A percentile compares a stretch with the other conserved stretches of the same genome.
Evolutionary conservation across 140 eudicot genomes (phyloP).

Genomic region (Bidens hawaiensis): DNA sequence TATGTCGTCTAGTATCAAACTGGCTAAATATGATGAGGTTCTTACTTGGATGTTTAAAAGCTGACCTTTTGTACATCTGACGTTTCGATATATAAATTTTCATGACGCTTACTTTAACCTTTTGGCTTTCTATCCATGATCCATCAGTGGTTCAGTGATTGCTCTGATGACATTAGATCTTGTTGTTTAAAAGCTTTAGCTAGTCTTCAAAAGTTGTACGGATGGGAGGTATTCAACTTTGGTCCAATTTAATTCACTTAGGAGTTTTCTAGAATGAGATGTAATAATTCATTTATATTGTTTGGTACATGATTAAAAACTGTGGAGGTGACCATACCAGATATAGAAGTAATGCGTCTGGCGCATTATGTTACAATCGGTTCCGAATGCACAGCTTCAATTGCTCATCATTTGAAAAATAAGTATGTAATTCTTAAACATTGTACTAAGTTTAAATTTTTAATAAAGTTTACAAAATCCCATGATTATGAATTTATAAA

Average conservation of each 20-base stretch:
- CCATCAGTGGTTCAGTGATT: constrained; percentile 86
- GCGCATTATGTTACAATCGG: constrained; percentile 92
- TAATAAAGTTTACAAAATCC: background rate
- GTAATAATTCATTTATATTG: background rate
- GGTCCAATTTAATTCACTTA: background rate
- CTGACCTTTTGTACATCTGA: background rate
- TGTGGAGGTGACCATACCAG: constrained; percentile 76
- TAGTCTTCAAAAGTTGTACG: constrained; percentile 53
- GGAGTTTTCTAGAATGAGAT: background rate
- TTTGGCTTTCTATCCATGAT: background rate
- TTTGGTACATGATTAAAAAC: constrained; percentile 35
- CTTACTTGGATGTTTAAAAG: no score
- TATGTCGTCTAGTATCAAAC: constrained; percentile 37
- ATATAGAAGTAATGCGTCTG: constrained; percentile 84
- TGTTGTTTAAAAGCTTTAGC: constrained; percentile 62
- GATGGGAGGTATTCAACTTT: constrained; percentile 75
- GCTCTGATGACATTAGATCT: constrained; percentile 58
- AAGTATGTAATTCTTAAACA: constrained; percentile 33
- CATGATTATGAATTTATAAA: constrained; percentile 16
- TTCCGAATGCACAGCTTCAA: constrained; percentile 77
- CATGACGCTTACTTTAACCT: background rate
- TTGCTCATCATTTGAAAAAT: constrained; percentile 53
- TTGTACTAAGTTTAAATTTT: background rate
- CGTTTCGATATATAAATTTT: background rate
- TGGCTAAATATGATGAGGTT: constrained; percentile 91